Evolutionary conservation across 2,329 filamentous ascomycete genomes (phyloP), one percentile per base, ranked within the genome.

Genomic region (Cordyceps cicadae): DNA sequence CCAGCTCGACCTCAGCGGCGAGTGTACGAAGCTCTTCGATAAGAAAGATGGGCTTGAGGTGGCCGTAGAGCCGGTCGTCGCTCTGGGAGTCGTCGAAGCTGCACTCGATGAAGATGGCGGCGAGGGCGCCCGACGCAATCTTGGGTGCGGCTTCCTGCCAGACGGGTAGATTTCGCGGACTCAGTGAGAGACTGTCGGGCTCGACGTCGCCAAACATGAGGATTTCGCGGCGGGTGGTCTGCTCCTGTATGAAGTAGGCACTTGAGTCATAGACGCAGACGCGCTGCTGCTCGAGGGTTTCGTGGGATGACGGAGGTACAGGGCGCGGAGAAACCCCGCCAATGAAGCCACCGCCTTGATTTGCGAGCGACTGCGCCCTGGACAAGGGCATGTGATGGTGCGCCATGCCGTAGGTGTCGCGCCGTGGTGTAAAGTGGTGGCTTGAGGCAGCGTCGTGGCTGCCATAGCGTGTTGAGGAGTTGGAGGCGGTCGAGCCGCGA

Each of bases 191-290:
- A 9, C 86, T 87, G 72, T 99, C 94, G 0, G 94, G 92, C 70
- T 99, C 94, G 43, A 97, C 90, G 66, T 99, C 94, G 19, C 94
- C 94, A 70, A 97, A 97, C 54, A 99, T 89, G 62, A 99, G 83
- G 3, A 97, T 84, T 73, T 99, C 93, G 37, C 82, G 82, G 1
- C 84, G 82, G 0, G 85, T 88, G 0, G 76, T 71, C 39, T 87
- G 78, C 62, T 94, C 89, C 43, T 90, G 88, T 65, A 99, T 89
- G 73, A 99, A 97, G 74, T 92, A 97, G 0, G 91, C 93, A 19
- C 92, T 94, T 64, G 90, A 96, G 71, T 97, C 91, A 63, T 90
- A 88, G 1, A 92, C 88, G 66, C 87, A 92, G 39, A 81, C 69
- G 19, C 75, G 76, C 60, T 85, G 14, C 39, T 15, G 14, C 39